Percentiles rank a stretch among this genome's conserved stretches.
phyloP scores from a whole-genome alignment of 805 yeast genomes.

The Saccharomycopsis oosterbeekiorum region DNA sequence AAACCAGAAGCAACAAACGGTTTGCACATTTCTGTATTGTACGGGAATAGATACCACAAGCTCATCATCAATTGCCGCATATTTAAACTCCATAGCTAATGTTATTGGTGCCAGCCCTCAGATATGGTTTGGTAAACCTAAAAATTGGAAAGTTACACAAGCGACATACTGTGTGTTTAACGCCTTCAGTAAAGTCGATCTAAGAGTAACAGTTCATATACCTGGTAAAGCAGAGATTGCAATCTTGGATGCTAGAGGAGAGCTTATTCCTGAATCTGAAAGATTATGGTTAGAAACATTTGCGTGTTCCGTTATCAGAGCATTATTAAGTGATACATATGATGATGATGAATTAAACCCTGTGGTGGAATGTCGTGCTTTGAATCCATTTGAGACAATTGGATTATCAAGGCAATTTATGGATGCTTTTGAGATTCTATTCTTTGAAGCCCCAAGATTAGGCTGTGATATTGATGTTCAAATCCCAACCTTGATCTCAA shows the following conservation, averaged over 20 bases:
- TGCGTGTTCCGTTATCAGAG: constrained; percentile 58
- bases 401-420: constrained; percentile 46
- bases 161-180: constrained; percentile 62
- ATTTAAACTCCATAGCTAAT: constrained; percentile 56
- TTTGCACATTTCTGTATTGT: constrained; percentile 66
- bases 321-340: constrained; percentile 40
- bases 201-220: constrained; percentile 60
- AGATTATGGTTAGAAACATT: constrained; percentile 46
- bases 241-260: constrained; percentile 39
- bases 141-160: constrained; percentile 59
- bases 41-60: constrained; percentile 70
- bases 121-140: constrained; percentile 72
- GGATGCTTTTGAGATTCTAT: constrained; percentile 55
- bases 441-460: constrained; percentile 51
- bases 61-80: constrained; percentile 71
- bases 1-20: constrained; percentile 36
- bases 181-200: constrained; percentile 51
- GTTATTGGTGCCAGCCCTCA: constrained; percentile 51
- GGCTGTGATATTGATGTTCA: constrained; percentile 67
- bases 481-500: constrained; percentile 50
- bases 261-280: constrained; percentile 41
- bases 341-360: constrained; percentile 67
- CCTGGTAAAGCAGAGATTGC: constrained; percentile 65
- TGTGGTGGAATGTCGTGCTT: constrained; percentile 74
- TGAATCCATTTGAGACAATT: constrained; percentile 58